A percentile compares a stretch with the other conserved stretches of the same genome.
Evolutionary conservation across 2,329 filamentous ascomycete genomes (phyloP).

Genomic region (Colletotrichum nymphaeae): DNA sequence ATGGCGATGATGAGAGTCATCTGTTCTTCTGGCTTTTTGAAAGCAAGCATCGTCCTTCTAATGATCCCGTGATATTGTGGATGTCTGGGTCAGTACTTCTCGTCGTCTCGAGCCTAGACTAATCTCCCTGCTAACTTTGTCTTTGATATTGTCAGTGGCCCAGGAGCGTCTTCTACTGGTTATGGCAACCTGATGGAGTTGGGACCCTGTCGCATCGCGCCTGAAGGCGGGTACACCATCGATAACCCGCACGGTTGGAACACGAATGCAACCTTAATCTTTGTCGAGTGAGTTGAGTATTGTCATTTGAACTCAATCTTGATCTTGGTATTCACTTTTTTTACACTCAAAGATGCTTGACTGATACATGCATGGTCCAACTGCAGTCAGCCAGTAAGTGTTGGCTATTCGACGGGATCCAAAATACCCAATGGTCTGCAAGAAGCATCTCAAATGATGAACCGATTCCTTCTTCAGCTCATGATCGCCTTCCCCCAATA

Average conservation of each 20-base stretch:
- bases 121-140: neutral
- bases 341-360: neutral
- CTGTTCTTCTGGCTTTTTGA: conserved; percentile 22
- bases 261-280: neutral
- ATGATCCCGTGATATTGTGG: conserved; percentile 10
- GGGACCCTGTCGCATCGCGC: conserved; percentile 8
- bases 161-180: conserved; percentile 11
- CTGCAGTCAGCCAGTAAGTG: neutral
- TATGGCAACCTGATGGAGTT: conserved; percentile 16
- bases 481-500: neutral
- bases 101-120: neutral
- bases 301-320: neutral
- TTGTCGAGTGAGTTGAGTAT: neutral
- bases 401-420: neutral
- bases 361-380: neutral
- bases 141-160: neutral
- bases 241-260: conserved; percentile 13
- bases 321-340: neutral
- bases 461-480: neutral
- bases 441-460: conserved; percentile 1
- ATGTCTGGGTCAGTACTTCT: neutral
- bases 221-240: neutral
- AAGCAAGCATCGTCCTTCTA: neutral
- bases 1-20: neutral
- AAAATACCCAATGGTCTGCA: neutral